Percentiles rank a stretch among this genome's conserved stretches.
Conservation (phyloP, 768 basidiomycete species). For the Leccinum pellstonianum region DNA sequence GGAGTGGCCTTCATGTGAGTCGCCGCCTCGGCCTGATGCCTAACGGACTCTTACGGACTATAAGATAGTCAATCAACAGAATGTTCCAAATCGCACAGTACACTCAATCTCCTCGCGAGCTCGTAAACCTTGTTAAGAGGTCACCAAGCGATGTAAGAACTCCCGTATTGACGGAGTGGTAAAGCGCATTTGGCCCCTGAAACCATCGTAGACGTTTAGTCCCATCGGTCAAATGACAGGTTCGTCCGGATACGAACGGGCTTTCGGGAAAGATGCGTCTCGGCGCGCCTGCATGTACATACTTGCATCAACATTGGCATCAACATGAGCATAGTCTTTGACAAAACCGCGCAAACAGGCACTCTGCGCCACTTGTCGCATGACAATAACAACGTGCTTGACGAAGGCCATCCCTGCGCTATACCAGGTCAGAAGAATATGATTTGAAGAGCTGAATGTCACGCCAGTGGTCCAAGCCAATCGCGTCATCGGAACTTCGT, state of each 20-base stretch:
- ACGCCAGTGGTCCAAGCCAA: constrained; percentile 40
- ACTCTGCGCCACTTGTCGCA: constrained; percentile 34
- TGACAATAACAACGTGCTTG: constrained; percentile 38
- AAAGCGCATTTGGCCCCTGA: too few species aligned
- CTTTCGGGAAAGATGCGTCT: constrained; percentile 35
- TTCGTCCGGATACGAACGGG: constrained; percentile 16
- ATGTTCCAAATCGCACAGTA: too few species aligned
- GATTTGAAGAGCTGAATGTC: constrained; percentile 14
- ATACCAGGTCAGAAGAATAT: constrained; percentile 12
- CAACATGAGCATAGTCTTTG: constrained; percentile 36
- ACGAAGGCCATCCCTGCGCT: constrained; percentile 35
- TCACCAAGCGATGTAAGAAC: too few species aligned
- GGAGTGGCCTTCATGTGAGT: too few species aligned
- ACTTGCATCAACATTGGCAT: constrained; percentile 35
- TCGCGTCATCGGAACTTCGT: constrained; percentile 40
- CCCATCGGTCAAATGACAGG: background rate
- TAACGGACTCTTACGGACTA: too few species aligned
- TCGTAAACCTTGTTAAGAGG: too few species aligned
- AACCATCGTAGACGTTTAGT: background rate
- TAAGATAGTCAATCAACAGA: too few species aligned
- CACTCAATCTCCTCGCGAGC: too few species aligned
- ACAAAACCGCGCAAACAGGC: constrained; percentile 36
- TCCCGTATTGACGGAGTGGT: too few species aligned
- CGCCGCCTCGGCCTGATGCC: too few species aligned
- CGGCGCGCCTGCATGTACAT: constrained; percentile 36